Evolutionary conservation across 2,329 filamentous ascomycete species (phyloP), one percentile per base, ranked within the genome.

Genomic region (Hypocreales sp.): DNA sequence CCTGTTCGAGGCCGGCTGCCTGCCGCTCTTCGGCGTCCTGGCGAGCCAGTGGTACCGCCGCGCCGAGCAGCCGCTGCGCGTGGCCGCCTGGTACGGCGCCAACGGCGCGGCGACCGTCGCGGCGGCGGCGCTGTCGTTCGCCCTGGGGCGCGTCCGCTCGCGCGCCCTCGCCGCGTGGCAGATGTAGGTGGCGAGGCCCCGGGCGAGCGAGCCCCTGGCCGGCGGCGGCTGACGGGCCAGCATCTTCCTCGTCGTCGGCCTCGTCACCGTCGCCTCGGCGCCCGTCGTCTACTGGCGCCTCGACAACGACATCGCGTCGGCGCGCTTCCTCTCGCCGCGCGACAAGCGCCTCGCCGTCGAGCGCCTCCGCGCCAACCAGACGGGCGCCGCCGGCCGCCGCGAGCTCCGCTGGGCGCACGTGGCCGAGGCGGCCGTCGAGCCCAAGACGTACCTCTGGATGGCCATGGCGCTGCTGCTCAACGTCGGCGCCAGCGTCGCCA

Each of bases 321-420:
- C 64, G 0, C 56, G 63, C 10, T 69, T 66, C 31, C 41, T 90
- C 15, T 76, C 57, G 7, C 64, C 75, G 28, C 60, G 70, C 24
- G 80, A 87, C 37, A 69, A 71, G 9, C 46, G 72, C 0, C 60
- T 82, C 22, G 77, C 75, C 0, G 56, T 84, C 15, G 79, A 82
- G 35, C 64, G 80, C 0, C 68, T 87, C 5, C 62, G 79, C 0
- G 61, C 71, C 14, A 87, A 87, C 39, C 72, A 82, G 44, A 80
- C 80, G 33, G 80, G 80, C 1, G 73, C 79, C 11, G 73, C 79
- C 11, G 76, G 74, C 2, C 78, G 71, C 34, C 72, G 72, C 36
- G 63, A 78, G 34, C 79, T 76, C 50, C 78, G 78, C 35, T 58
- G 64, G 53, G 61, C 66, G 14, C 81, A 90, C 35, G 55, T 78